Conservation (phyloP, 805 yeast species). For the Lipomyces lipofer region DNA sequence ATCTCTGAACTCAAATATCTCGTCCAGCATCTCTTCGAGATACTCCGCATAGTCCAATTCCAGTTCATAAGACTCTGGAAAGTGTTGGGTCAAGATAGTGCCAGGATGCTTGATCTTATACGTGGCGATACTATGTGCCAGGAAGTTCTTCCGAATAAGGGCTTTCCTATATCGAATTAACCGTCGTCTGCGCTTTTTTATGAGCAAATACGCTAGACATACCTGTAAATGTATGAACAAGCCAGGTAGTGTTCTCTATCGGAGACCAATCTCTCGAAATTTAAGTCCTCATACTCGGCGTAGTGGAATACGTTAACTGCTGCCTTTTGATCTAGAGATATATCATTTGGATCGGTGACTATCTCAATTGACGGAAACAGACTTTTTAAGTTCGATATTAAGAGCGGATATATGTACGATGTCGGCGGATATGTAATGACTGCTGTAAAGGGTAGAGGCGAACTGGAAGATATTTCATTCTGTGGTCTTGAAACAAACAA, state of each 20-base stretch:
- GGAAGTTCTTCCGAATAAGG: slow-evolving; percentile 82
- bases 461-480: not conserved
- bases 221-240: slow-evolving; percentile 72
- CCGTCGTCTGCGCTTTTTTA: not conserved
- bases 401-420: slow-evolving; percentile 48
- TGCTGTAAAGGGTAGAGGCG: slow-evolving; percentile 19
- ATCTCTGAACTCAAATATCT: slow-evolving; percentile 81
- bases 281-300: slow-evolving; percentile 86
- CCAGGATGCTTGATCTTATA: slow-evolving; percentile 73
- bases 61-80: slow-evolving; percentile 73
- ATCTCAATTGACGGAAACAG: slow-evolving; percentile 43
- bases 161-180: slow-evolving; percentile 58
- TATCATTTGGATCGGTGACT: slow-evolving; percentile 31
- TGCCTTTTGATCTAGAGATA: slow-evolving; percentile 30
- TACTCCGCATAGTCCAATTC: slow-evolving; percentile 97
- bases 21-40: slow-evolving; percentile 89
- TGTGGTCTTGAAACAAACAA: too few relatives aligned
- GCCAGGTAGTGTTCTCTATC: slow-evolving; percentile 55
- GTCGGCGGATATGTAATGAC: slow-evolving; percentile 41
- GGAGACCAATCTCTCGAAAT: slow-evolving; percentile 62
- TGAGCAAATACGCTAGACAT: not conserved
- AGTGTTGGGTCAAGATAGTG: slow-evolving; percentile 58
- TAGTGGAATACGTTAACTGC: slow-evolving; percentile 60
- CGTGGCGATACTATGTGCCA: slow-evolving; percentile 79
- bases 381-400: slow-evolving; percentile 38